These are phyloP conservation scores for Eucalyptus leucophloia DNA, from an alignment of 345 rosid genomes.

Conservation along the genomic window DNA sequence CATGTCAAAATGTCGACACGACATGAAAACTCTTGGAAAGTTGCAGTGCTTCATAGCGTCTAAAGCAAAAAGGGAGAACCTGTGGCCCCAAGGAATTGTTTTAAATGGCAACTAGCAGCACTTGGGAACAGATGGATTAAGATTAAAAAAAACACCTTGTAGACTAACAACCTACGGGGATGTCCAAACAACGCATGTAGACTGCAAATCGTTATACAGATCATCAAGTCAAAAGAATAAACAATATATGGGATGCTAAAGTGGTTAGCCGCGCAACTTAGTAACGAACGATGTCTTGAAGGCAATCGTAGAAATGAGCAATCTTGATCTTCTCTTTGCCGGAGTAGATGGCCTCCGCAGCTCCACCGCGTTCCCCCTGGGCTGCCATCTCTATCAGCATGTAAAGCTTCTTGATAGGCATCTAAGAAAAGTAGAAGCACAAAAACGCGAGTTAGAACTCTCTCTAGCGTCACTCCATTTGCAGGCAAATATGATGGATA, in stretches of 20 bases:
- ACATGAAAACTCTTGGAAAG: too few species aligned
- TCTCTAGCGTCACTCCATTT: background rate
- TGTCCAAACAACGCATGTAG: background rate
- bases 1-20: rapidly evolving
- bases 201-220: background rate
- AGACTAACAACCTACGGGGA: too few species aligned
- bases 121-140: background rate
- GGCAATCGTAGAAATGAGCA: slow-evolving; percentile 68
- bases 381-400: slow-evolving; percentile 97
- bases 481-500: background rate
- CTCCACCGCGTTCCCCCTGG: slow-evolving; percentile 72
- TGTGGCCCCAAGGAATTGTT: background rate
- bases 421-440: slow-evolving; percentile 1
- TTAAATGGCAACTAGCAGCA: background rate
- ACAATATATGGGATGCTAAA: background rate
- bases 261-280: background rate
- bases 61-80: background rate
- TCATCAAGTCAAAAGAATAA: background rate
- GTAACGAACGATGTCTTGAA: slow-evolving; percentile 62
- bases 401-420: slow-evolving; percentile 83
- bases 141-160: background rate
- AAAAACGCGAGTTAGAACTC: background rate
- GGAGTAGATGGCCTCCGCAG: slow-evolving; percentile 62
- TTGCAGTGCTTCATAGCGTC: too few species aligned
- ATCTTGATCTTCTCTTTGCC: slow-evolving; percentile 67